Conservation (phyloP, 805 yeast species). For the Wickerhamiella brachini region DNA sequence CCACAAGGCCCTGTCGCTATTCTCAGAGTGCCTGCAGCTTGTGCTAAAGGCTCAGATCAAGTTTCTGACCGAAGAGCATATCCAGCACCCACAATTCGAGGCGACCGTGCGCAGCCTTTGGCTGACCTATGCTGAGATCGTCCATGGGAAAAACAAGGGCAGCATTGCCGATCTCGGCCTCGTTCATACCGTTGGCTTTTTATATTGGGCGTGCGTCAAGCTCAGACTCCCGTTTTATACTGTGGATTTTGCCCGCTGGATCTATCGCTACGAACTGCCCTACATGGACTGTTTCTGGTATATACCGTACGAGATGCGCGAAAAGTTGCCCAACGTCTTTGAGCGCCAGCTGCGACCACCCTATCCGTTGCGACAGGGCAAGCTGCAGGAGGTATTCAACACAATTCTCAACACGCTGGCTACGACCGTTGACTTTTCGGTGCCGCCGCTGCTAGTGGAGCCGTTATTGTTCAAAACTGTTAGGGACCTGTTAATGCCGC, state of each 20-base stretch:
- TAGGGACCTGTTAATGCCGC: slow-evolving; percentile 35
- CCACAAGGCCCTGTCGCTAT: slow-evolving; percentile 3
- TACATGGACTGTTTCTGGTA: slow-evolving; percentile 11
- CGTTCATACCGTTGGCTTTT: slow-evolving; percentile 22
- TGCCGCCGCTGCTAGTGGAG: slow-evolving; percentile 20
- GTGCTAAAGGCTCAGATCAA: slow-evolving; percentile 23
- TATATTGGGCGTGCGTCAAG: slow-evolving; percentile 15
- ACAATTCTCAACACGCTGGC: neutral
- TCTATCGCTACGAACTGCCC: slow-evolving; percentile 22
- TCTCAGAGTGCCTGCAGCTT: slow-evolving; percentile 15
- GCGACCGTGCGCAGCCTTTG: slow-evolving; percentile 35
- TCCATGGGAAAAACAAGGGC: slow-evolving; percentile 2
- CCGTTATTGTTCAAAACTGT: slow-evolving; percentile 32
- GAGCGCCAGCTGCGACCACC: neutral
- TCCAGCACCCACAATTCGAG: slow-evolving; percentile 35
- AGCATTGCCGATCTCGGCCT: neutral
- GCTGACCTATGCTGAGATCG: slow-evolving; percentile 21
- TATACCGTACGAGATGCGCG: slow-evolving; percentile 3
- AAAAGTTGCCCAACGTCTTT: slow-evolving; percentile 1
- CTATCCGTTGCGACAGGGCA: neutral
- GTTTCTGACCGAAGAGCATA: slow-evolving; percentile 32
- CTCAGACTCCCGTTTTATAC: slow-evolving; percentile 17
- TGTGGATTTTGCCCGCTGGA: slow-evolving; percentile 19
- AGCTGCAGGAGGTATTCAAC: neutral
- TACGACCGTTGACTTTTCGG: neutral